Base-by-base conservation (phyloP, 768 basidiomycete genomes). In the Collybia nuda region DNA sequence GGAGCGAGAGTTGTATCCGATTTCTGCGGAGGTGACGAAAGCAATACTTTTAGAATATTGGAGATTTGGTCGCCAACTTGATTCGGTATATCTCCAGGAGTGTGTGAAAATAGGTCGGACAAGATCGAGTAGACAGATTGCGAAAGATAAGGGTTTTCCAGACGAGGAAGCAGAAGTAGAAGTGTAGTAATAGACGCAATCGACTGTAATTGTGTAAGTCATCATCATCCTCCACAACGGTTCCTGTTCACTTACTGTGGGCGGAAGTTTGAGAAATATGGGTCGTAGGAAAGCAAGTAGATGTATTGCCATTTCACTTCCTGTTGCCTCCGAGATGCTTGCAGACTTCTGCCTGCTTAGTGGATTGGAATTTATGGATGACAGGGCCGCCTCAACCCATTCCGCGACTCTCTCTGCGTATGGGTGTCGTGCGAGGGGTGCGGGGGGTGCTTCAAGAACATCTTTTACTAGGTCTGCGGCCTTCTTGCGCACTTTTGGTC, bases 401-500 rank as follows among this genome's bases (percentile, higher is more conserved):
- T 90, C 87, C 7, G 88, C 81, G 15, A 91, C 86, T 56, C 84
- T 76, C 35, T 86, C 80, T 0, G 91, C 78, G 64, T 97, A 99
- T 0, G 97, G 95, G 71, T 99, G 97, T 19, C 77, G 68, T 5
- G 81, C 59, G 32, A 88, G 75, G 0, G 96, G 96, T 3, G 84
- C 75, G 2, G 92, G 90, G 7, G 94, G 93, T 21, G 76, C 76
- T 14, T 78, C 75, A 29, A 99, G 74, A 3, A 93, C 77, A 57
- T 90, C 88, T 59, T 78, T 80, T 26, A 99, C 79, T 17, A 89
- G 80, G 61, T 98, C 95, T 40, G 87, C 86, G 19, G 95, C 94
- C 62, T 87, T 84, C 67, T 82, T 94, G 49, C 97, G 84, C 46
- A 99, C 93, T 73, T 98, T 98, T 17, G 97, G 97, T 44, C 97